Evolutionary conservation across 2,329 filamentous ascomycete genomes (phyloP).

Genomic region (Pezicula rhizophila): DNA sequence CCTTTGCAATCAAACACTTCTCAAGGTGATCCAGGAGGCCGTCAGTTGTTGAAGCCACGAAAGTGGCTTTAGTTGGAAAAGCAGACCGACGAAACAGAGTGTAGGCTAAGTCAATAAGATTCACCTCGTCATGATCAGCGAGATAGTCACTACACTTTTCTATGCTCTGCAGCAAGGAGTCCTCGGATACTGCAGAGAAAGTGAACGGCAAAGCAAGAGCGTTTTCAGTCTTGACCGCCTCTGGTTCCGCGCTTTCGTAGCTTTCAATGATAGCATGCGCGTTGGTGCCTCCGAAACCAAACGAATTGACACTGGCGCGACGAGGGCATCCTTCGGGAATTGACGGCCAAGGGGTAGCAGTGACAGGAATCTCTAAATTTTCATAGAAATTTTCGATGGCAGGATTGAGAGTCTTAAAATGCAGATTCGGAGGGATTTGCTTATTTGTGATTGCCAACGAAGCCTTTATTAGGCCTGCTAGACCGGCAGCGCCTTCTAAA

Average conservation of each 20-base stretch:
- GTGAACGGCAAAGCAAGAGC: neutral
- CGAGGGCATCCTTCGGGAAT: neutral
- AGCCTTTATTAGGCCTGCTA: constrained; percentile 5
- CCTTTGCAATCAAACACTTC: neutral
- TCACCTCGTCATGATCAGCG: neutral
- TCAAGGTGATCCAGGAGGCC: constrained; percentile 2
- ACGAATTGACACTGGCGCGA: constrained; percentile 17
- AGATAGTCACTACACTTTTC: neutral
- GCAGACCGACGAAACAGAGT: neutral
- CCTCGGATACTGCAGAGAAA: neutral
- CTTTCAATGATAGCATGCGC: constrained; percentile 33
- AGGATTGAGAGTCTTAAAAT: constrained; percentile 5
- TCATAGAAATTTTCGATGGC: constrained; percentile 23
- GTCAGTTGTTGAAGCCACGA: neutral
- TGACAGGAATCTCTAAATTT: constrained; percentile 23
- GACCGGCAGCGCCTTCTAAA: constrained; percentile 7
- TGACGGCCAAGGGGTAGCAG: constrained; percentile 4
- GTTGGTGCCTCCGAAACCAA: constrained; percentile 41
- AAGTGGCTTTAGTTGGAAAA: neutral
- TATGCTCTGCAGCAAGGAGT: constrained; percentile 21
- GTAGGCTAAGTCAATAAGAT: neutral
- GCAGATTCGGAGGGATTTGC: constrained; percentile 24
- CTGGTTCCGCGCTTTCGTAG: neutral
- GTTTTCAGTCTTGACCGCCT: neutral
- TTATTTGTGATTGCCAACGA: constrained; percentile 17